Evolutionary conservation across 2,329 filamentous ascomycete species (phyloP).

Genomic region (Arachnopeziza araneosa): DNA sequence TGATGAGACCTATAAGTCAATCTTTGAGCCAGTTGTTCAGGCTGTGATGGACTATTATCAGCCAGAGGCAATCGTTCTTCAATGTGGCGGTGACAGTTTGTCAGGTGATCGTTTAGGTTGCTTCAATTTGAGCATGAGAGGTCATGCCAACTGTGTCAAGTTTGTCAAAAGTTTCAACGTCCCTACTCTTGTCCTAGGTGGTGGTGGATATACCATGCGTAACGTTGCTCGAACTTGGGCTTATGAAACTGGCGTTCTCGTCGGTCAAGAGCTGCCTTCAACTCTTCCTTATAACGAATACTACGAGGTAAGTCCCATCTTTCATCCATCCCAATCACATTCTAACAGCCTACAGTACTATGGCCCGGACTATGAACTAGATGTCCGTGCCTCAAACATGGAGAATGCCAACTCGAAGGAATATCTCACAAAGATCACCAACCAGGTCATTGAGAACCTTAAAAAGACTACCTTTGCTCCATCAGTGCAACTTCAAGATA

Average conservation of each 20-base stretch:
- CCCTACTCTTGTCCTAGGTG: conserved; percentile 87
- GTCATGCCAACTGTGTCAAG: conserved; percentile 89
- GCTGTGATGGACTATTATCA: conserved; percentile 83
- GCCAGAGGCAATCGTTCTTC: conserved; percentile 87
- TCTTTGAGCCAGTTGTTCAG: conserved; percentile 86
- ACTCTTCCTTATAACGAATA: conserved; percentile 96
- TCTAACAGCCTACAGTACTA: conserved; percentile 62
- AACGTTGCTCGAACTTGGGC: conserved; percentile 98
- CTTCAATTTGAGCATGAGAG: conserved; percentile 96
- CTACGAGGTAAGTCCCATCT: conserved; percentile 63
- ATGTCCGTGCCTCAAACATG: conserved; percentile 82
- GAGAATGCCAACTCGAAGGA: conserved; percentile 85
- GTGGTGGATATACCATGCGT: conserved; percentile 93
- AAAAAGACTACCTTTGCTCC: conserved; percentile 80
- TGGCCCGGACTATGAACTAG: conserved; percentile 81
- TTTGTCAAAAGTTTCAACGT: conserved; percentile 82
- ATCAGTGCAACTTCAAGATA: conserved; percentile 85
- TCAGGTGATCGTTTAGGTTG: conserved; percentile 91
- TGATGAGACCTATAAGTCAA: conserved; percentile 80
- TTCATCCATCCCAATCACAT: conserved; percentile 20
- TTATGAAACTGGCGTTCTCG: conserved; percentile 87
- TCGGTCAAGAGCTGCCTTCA: conserved; percentile 73
- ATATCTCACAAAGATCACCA: conserved; percentile 77
- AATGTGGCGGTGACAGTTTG: conserved; percentile 92
- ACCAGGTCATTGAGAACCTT: conserved; percentile 78